phyloP scores from a whole-genome alignment of 441 rosid species.

The Pelargonium citronellum region DNA sequence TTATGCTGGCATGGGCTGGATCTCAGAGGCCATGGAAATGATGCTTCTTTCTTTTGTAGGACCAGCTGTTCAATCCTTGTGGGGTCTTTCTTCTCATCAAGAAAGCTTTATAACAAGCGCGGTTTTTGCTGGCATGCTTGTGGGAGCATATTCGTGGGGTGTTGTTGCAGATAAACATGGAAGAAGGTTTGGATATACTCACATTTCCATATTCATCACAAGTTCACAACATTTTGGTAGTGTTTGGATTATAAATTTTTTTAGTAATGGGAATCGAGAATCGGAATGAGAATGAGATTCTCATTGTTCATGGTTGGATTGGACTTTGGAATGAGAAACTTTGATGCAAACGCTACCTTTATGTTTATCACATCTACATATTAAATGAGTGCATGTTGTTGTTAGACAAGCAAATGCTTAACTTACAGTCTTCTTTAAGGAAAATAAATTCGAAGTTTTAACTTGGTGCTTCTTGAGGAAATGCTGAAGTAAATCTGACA shows the following conservation, averaged over 20 bases:
- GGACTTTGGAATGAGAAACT: no score
- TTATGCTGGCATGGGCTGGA: slow-evolving; percentile 90
- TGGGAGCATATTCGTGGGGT: slow-evolving; percentile 91
- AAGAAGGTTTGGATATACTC: slow-evolving; percentile 40
- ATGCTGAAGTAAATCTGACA: background rate
- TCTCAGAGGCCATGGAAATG: slow-evolving; percentile 96
- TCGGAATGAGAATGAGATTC: no score
- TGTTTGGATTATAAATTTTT: no score
- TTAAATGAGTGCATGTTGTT: no score
- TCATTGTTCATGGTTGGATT: no score
- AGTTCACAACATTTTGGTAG: no score
- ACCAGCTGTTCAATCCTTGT: slow-evolving; percentile 62
- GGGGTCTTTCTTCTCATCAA: slow-evolving; percentile 67
- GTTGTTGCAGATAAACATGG: slow-evolving; percentile 75
- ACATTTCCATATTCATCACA: no score
- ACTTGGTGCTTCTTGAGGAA: background rate
- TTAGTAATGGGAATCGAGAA: no score
- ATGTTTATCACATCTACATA: no score
- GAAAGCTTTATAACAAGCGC: slow-evolving; percentile 71
- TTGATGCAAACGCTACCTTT: no score
- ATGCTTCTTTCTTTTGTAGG: slow-evolving; percentile 91
- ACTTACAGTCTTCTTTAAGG: no score
- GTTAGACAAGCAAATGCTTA: no score
- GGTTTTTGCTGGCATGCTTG: slow-evolving; percentile 83
- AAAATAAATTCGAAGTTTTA: background rate